Percentiles rank a stretch among this genome's conserved stretches.
phyloP scores from a whole-genome alignment of 768 basidiomycete genomes.

The Russula vinacea region DNA sequence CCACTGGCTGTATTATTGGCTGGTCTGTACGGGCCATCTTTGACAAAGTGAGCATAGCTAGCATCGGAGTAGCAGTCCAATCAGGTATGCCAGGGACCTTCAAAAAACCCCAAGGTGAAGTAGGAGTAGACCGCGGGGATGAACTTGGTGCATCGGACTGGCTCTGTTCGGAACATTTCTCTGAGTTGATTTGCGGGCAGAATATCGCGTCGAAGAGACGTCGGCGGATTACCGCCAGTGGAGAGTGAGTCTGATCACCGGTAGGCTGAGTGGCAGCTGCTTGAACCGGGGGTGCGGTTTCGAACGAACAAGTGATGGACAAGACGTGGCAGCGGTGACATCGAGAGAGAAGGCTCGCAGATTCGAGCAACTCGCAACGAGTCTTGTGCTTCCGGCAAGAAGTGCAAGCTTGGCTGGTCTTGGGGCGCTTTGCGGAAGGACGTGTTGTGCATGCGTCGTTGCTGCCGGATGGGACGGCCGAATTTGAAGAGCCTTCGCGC shows the following conservation, averaged over 20 bases:
- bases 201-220: slow-evolving; percentile 1
- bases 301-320: slow-evolving; percentile 46
- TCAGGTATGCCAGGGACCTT: slow-evolving; percentile 41
- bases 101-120: slow-evolving; percentile 42
- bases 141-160: slow-evolving; percentile 8
- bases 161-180: slow-evolving; percentile 21
- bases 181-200: not conserved
- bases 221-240: not conserved
- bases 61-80: slow-evolving; percentile 46
- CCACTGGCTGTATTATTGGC: slow-evolving; percentile 31
- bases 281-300: slow-evolving; percentile 34
- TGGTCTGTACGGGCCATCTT: slow-evolving; percentile 33
- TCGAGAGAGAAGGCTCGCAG: slow-evolving; percentile 35
- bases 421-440: slow-evolving; percentile 23
- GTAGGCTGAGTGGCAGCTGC: slow-evolving; percentile 1
- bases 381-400: slow-evolving; percentile 50
- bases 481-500: not conserved
- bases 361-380: slow-evolving; percentile 50
- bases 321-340: slow-evolving; percentile 54
- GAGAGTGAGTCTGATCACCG: slow-evolving; percentile 33
- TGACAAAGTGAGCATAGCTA: slow-evolving; percentile 45
- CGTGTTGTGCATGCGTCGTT: not conserved
- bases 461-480: slow-evolving; percentile 1
- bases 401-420: slow-evolving; percentile 39
- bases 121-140: slow-evolving; percentile 19